phyloP scores from a whole-genome alignment of 1,284 basidiomycete genomes.

The Cryptococcus floricola region DNA sequence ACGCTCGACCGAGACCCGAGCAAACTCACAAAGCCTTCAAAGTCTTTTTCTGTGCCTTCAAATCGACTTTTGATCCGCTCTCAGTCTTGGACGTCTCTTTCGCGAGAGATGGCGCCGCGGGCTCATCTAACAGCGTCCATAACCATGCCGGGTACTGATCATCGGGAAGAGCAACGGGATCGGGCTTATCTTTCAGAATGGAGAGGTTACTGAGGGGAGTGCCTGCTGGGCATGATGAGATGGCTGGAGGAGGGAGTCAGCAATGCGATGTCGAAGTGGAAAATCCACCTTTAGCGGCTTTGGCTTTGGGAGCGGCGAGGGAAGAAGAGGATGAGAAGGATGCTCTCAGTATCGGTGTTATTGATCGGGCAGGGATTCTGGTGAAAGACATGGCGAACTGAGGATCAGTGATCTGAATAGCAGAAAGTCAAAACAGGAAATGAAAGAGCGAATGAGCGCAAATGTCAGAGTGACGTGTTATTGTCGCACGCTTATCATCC shows the following conservation, averaged over 20 bases:
- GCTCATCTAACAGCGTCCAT: constrained; percentile 64
- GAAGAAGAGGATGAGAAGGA: constrained; percentile 11
- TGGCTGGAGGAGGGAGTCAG: constrained; percentile 9
- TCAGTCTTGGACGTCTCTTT: constrained; percentile 15
- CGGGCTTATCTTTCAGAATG: constrained; percentile 76
- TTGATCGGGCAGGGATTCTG: too few relatives aligned
- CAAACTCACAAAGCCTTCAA: constrained; percentile 40
- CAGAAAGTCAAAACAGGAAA: constrained; percentile 1
- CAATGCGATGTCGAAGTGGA: not conserved
- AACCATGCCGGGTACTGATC: constrained; percentile 86
- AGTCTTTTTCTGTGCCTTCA: constrained; percentile 37
- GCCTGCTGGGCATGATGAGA: constrained; percentile 59
- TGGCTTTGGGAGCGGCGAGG: constrained; percentile 10
- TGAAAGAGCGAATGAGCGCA: not conserved
- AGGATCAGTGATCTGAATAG: too few relatives aligned
- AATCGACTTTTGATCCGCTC: constrained; percentile 29
- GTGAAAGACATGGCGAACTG: too few relatives aligned
- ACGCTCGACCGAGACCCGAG: not conserved
- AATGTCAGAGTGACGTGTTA: not conserved
- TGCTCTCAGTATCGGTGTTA: not conserved
- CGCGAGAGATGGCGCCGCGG: constrained; percentile 14
- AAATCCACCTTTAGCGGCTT: constrained; percentile 8
- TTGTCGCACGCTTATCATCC: not conserved
- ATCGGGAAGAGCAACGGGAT: constrained; percentile 74
- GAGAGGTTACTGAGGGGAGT: constrained; percentile 72